A percentile compares a stretch with the other conserved stretches of the same genome.
phyloP scores from a whole-genome alignment of 176 grass and related monocot species.

The Poa pratensis region DNA sequence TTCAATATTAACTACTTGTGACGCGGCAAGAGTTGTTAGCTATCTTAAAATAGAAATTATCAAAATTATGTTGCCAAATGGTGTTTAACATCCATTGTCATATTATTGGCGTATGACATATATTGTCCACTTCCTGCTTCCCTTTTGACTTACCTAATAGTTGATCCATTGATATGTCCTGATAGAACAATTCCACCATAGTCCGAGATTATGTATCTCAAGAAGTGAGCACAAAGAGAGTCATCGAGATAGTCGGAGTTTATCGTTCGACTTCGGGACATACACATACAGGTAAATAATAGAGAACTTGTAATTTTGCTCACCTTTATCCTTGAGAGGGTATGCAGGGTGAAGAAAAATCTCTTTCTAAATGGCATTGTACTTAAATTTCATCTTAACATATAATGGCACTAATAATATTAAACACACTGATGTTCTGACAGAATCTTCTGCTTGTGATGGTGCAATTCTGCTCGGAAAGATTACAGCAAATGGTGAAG shows the following conservation, averaged over 20 bases:
- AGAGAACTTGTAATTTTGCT: slow-evolving; percentile 9
- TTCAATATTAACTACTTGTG: background rate
- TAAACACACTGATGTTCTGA: slow-evolving; percentile 8
- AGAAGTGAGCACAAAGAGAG: slow-evolving; percentile 24
- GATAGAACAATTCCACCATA: slow-evolving; percentile 26
- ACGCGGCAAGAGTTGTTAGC: background rate
- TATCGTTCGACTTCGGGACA: slow-evolving; percentile 8
- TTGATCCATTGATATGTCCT: slow-evolving; percentile 24
- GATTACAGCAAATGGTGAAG: slow-evolving; percentile 28
- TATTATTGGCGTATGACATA: slow-evolving; percentile 6
- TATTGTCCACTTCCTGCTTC: background rate
- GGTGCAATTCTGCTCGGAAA: background rate
- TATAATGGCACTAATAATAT: slow-evolving; percentile 17
- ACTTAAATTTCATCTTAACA: slow-evolving; percentile 23
- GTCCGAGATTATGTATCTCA: slow-evolving; percentile 11
- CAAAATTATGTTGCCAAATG: slow-evolving; percentile 4
- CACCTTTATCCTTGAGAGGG: slow-evolving; percentile 16
- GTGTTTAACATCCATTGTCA: slow-evolving; percentile 18
- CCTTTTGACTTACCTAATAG: background rate
- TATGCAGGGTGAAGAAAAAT: background rate
- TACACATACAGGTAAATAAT: slow-evolving; percentile 44
- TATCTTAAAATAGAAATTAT: background rate
- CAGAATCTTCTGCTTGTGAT: slow-evolving; percentile 21
- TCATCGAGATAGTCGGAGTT: slow-evolving; percentile 11
- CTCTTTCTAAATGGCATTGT: background rate